phyloP scores from a whole-genome alignment of 2,329 filamentous ascomycete genomes.

The Penicillium sp. region DNA sequence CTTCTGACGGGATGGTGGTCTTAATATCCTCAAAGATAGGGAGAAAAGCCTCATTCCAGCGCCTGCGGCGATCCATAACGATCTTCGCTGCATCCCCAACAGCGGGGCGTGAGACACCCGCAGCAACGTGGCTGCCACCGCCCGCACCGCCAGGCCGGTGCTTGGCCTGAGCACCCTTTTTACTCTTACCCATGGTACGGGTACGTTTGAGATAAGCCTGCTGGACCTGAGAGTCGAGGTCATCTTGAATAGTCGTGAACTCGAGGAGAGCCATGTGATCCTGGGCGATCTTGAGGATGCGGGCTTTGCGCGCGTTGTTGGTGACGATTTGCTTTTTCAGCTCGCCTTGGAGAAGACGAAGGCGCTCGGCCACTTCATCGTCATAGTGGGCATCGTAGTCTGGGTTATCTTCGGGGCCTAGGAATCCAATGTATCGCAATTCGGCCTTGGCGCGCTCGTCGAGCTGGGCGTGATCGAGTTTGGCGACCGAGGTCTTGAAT shows the following conservation, averaged over 20 bases:
- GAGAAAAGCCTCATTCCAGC: conserved; percentile 89
- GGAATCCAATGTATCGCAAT: conserved; percentile 83
- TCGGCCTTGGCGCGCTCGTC: conserved; percentile 92
- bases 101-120: conserved; percentile 51
- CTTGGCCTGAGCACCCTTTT: conserved; percentile 72
- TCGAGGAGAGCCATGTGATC: conserved; percentile 96
- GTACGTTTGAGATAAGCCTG: conserved; percentile 95
- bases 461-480: conserved; percentile 79
- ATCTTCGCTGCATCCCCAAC: conserved; percentile 90
- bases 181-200: conserved; percentile 88
- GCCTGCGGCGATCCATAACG: conserved; percentile 83
- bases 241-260: conserved; percentile 93
- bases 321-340: conserved; percentile 79
- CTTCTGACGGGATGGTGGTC: conserved; percentile 66
- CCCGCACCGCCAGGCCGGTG: conserved; percentile 65
- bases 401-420: conserved; percentile 67
- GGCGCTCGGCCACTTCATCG: conserved; percentile 86
- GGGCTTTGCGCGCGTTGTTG: conserved; percentile 87
- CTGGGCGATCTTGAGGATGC: conserved; percentile 81
- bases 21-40: conserved; percentile 85
- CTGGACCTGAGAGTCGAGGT: conserved; percentile 92
- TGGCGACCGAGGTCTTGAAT: conserved; percentile 77
- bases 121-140: conserved; percentile 61
- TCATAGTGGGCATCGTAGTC: conserved; percentile 90
- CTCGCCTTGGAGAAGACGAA: conserved; percentile 79